These are phyloP conservation scores for Colletotrichum godetiae DNA, from an alignment of 2,329 filamentous ascomycete species.

Conservation along the genomic window DNA sequence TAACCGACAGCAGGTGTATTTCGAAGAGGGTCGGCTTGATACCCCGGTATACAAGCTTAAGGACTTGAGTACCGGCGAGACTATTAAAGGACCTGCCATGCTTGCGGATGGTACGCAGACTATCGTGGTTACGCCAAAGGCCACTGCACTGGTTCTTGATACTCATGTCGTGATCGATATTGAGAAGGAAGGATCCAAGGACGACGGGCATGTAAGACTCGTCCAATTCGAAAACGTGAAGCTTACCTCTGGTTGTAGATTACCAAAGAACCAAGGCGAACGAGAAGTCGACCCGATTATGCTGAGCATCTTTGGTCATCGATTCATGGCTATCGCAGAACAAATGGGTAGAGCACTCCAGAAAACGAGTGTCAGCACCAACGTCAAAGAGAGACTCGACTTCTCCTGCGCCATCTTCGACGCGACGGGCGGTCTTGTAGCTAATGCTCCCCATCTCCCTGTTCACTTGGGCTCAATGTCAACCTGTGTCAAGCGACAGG, in stretches of 20 bases:
- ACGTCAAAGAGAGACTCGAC: constrained; percentile 85
- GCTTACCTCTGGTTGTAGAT: constrained; percentile 32
- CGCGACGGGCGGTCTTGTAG: constrained; percentile 78
- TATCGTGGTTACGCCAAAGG: constrained; percentile 85
- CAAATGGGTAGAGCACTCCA: constrained; percentile 85
- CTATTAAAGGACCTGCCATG: constrained; percentile 83
- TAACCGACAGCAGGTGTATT: constrained; percentile 77
- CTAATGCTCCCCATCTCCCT: constrained; percentile 83
- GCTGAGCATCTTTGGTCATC: constrained; percentile 82
- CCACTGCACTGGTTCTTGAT: constrained; percentile 80
- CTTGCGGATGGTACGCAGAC: constrained; percentile 91
- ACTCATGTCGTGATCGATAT: constrained; percentile 93
- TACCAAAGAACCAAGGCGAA: constrained; percentile 34
- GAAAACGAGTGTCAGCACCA: constrained; percentile 84
- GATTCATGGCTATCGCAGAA: constrained; percentile 89
- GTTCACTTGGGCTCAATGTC: constrained; percentile 88
- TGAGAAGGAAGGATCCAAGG: constrained; percentile 61
- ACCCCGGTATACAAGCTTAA: constrained; percentile 88
- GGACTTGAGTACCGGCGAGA: constrained; percentile 77
- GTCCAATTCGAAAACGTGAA: constrained; percentile 35
- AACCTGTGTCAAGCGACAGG: constrained; percentile 81
- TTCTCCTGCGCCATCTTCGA: constrained; percentile 88
- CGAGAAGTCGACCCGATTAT: constrained; percentile 74
- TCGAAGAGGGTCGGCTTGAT: constrained; percentile 81
- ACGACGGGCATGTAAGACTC: constrained; percentile 37